phyloP scores from a whole-genome alignment of 371 early-diverging fungal species.

The Mortierella sp. region DNA sequence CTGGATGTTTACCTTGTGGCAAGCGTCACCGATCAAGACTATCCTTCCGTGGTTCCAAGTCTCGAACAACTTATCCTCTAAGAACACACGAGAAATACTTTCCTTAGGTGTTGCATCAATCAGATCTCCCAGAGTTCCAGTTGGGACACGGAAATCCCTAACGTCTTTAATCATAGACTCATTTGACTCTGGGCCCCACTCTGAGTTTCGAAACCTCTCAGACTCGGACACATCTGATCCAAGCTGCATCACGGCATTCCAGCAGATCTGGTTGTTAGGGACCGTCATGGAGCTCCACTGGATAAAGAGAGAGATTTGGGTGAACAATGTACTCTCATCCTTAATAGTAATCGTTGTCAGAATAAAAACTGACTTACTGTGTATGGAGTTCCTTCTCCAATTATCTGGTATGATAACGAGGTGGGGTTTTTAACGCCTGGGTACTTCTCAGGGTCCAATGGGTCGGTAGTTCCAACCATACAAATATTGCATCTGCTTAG shows the following conservation, averaged over 20 bases:
- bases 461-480: background rate
- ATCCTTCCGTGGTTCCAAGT: slow-evolving; percentile 27
- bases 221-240: no score
- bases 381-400: background rate
- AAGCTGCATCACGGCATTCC: background rate
- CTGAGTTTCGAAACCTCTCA: background rate
- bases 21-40: slow-evolving; percentile 33
- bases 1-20: background rate
- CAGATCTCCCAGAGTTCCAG: slow-evolving; percentile 4
- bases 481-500: no score
- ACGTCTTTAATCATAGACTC: slow-evolving; percentile 10
- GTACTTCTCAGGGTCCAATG: background rate
- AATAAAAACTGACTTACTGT: slow-evolving; percentile 1
- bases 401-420: background rate
- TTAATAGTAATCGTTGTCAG: background rate
- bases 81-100: slow-evolving; percentile 12
- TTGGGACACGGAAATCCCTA: background rate
- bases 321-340: background rate
- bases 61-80: slow-evolving; percentile 35
- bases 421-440: background rate
- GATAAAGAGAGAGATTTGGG: background rate
- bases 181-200: background rate
- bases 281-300: background rate
- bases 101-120: slow-evolving; percentile 16
- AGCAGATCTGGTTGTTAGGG: background rate